Evolutionary conservation across 306 rosid species (phyloP), one percentile per base, ranked within the genome.

Genomic region (Vigna nakashimae): DNA sequence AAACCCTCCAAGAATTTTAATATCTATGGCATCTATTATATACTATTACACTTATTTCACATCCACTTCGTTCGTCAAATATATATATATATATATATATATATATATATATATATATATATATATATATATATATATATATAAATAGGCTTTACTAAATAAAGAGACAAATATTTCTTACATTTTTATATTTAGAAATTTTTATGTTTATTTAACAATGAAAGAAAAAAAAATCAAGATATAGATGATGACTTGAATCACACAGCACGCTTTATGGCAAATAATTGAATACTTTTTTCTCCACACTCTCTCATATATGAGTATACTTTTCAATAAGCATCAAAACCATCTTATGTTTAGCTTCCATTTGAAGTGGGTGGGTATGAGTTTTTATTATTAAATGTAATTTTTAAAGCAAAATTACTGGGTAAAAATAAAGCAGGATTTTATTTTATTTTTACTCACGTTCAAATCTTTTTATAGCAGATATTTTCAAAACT

Each of bases 221-320:
- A 17, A 22, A 69, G 18, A 10, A 36, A 65, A 22, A 64, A 7
- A 10, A 28, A 17, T 40, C 14, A 46, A 12, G 6, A 6, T 22
- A 18, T 20, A 2, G 26, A 22, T 58, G 73, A 38, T 53, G 53
- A 69, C 60, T 51, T 76, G 16, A 42, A 69, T 62, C 74, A 70
- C 9, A 30, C 7, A 45, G 32, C 81, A 76, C 67, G 78, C 78
- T 4, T 63, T 32, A 38, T 30, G 6, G 11, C 45, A 69, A 49
- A 71, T 62, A 36, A 40, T 70, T 71, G 72, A 60, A 26, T 45
- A n/a, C 17, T 58, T 78, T 36, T 58, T 46, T 3, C 53, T 16
- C 53, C 43, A 66, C 14, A 24, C 40, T 3, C 14, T 65, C 74
- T 66, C 66, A 32, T 32, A 32, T 32, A 32, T 32, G 36, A 32